These are phyloP conservation scores for Didymella segeticola DNA, from an alignment of 2,329 filamentous ascomycete species.

Conservation along the genomic window DNA sequence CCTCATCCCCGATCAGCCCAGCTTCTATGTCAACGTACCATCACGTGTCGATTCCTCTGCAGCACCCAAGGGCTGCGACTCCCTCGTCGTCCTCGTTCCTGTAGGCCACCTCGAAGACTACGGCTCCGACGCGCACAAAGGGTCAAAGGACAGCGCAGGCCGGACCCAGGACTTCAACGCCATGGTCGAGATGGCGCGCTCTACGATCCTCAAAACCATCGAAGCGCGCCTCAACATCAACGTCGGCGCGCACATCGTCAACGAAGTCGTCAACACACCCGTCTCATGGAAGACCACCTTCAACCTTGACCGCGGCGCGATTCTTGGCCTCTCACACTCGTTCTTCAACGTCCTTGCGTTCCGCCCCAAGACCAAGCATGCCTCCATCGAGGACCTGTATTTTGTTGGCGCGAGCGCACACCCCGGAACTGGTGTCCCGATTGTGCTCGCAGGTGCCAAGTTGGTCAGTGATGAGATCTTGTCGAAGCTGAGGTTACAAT, in stretches of 20 bases:
- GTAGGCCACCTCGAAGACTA: constrained; percentile 68
- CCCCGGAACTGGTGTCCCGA: constrained; percentile 77
- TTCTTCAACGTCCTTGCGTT: constrained; percentile 78
- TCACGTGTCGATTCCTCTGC: constrained; percentile 72
- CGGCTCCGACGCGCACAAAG: constrained; percentile 48
- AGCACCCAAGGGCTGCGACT: constrained; percentile 69
- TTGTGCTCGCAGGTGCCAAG: constrained; percentile 73
- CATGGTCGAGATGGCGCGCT: constrained; percentile 66
- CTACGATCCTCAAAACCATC: constrained; percentile 68
- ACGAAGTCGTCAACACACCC: constrained; percentile 73
- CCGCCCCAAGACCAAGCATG: constrained; percentile 65
- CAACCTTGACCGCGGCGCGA: constrained; percentile 78
- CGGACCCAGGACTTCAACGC: constrained; percentile 65
- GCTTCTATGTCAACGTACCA: constrained; percentile 80
- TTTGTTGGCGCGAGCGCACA: constrained; percentile 80
- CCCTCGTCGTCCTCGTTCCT: constrained; percentile 73
- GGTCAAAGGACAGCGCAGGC: constrained; percentile 50
- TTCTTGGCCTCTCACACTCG: constrained; percentile 73
- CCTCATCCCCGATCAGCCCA: constrained; percentile 70
- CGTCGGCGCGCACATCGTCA: constrained; percentile 58
- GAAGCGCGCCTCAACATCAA: constrained; percentile 64
- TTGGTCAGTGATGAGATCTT: constrained; percentile 64
- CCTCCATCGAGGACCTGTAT: constrained; percentile 62
- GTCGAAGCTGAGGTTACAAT: constrained; percentile 37
- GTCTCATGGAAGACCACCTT: constrained; percentile 69